Conservation (phyloP, 192 early-diverging fungal genomes). For the Entomortierella lignicola region DNA sequence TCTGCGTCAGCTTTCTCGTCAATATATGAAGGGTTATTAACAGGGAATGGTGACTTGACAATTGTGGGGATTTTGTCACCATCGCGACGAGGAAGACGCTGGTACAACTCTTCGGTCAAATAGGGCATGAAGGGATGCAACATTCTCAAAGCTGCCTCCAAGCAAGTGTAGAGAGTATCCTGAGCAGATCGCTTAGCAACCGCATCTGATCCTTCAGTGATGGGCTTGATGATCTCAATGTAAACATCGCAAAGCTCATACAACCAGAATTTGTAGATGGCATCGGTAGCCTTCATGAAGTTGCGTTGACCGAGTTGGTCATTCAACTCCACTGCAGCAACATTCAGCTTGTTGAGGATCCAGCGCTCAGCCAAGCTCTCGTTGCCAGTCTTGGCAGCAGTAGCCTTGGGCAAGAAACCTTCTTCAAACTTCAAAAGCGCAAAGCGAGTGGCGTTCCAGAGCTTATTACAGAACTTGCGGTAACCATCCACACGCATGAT, state of each 20-base stretch:
- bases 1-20: conserved; percentile 77
- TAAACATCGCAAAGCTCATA: conserved; percentile 98
- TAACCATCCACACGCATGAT: conserved; percentile 97
- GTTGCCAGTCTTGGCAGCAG: conserved; percentile 71
- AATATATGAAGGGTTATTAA: conserved; percentile 63
- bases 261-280: conserved; percentile 94
- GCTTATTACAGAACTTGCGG: conserved; percentile 99
- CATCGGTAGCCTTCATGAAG: conserved; percentile 92
- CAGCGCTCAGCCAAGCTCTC: conserved; percentile 92
- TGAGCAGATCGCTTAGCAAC: conserved; percentile 73
- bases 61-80: conserved; percentile 77
- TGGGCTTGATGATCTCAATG: conserved; percentile 87
- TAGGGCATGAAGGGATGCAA: conserved; percentile 99
- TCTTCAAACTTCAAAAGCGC: conserved; percentile 95
- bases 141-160: conserved; percentile 91
- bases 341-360: conserved; percentile 93
- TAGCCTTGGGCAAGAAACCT: conserved; percentile 78
- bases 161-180: conserved; percentile 94
- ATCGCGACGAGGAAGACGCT: conserved; percentile 88
- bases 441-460: conserved; percentile 98
- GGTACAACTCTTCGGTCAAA: conserved; percentile 98
- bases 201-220: conserved; percentile 76
- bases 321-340: conserved; percentile 81
- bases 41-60: conserved; percentile 61
- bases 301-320: conserved; percentile 82